phyloP scores from a whole-genome alignment of 805 yeast genomes.

The Priceomyces medius region DNA sequence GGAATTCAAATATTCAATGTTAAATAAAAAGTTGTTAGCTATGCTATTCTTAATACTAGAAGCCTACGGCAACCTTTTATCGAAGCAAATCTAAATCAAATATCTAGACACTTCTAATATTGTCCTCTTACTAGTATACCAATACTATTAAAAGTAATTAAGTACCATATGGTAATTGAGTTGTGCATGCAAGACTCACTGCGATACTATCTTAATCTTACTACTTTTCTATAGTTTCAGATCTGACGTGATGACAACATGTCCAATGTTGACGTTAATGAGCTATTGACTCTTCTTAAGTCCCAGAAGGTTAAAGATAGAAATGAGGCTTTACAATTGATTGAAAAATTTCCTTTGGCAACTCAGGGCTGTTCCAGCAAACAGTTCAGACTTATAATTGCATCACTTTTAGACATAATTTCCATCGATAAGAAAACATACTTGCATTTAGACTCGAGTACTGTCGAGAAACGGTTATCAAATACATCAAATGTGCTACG shows the following conservation, averaged over 20 bases:
- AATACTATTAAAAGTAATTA: too few species aligned
- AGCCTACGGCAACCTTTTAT: too few species aligned
- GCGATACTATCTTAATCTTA: not conserved
- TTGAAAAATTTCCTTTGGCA: slow-evolving; percentile 20
- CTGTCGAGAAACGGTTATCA: slow-evolving; percentile 28
- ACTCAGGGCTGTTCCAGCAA: slow-evolving; percentile 17
- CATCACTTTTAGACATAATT: slow-evolving; percentile 25
- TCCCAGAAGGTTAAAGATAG: slow-evolving; percentile 58
- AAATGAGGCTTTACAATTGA: slow-evolving; percentile 43
- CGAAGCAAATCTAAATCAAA: too few species aligned
- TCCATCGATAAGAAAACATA: slow-evolving; percentile 37
- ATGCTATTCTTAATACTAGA: too few species aligned
- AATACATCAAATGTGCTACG: slow-evolving; percentile 33
- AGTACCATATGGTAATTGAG: too few species aligned
- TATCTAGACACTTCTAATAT: too few species aligned
- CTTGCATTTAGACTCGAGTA: slow-evolving; percentile 18
- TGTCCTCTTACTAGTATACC: too few species aligned
- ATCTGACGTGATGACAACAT: slow-evolving; percentile 7
- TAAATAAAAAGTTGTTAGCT: too few species aligned
- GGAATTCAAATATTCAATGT: too few species aligned
- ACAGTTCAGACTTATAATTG: slow-evolving; percentile 21
- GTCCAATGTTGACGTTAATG: slow-evolving; percentile 20
- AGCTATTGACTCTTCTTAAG: slow-evolving; percentile 27
- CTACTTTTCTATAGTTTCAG: not conserved
- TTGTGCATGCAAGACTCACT: not conserved